Evolutionary conservation across 331 rosid genomes (phyloP).

Genomic region (Pyracantha coccinea): DNA sequence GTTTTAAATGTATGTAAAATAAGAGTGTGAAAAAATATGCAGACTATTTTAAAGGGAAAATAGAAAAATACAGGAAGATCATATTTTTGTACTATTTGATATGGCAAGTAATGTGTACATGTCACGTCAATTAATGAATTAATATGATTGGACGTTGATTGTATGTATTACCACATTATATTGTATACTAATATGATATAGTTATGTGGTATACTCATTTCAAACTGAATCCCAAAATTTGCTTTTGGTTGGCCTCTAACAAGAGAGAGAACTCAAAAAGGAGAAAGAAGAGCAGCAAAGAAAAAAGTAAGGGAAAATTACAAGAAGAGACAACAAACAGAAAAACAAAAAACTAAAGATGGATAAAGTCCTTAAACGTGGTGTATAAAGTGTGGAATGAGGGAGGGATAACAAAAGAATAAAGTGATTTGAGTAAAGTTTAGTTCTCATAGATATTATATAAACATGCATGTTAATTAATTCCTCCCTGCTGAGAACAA

Average conservation of each 20-base stretch:
- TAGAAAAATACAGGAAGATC: too few relatives aligned
- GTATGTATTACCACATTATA: too few relatives aligned
- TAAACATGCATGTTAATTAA: background rate
- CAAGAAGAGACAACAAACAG: constrained; percentile 32
- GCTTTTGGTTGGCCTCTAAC: background rate
- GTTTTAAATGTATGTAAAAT: too few relatives aligned
- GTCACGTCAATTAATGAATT: too few relatives aligned
- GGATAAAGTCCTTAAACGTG: constrained; percentile 43
- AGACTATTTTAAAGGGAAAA: too few relatives aligned
- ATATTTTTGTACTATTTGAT: too few relatives aligned
- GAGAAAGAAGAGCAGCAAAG: constrained; percentile 27
- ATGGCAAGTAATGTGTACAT: too few relatives aligned
- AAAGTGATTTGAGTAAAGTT: constrained; percentile 34
- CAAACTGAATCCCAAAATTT: too few relatives aligned
- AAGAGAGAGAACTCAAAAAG: constrained; percentile 14
- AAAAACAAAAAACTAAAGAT: constrained; percentile 49
- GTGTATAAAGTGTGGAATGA: constrained; percentile 40
- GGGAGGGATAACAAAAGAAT: constrained; percentile 53
- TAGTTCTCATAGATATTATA: background rate
- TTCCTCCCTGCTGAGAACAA: background rate
- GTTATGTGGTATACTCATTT: too few relatives aligned
- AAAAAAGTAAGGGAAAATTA: constrained; percentile 40
- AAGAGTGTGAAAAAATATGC: too few relatives aligned
- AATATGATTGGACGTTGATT: too few relatives aligned
- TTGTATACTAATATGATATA: too few relatives aligned